Percentiles rank a stretch among this genome's conserved stretches.
These are phyloP conservation scores for Claviceps lovelessii DNA, from an alignment of 2,329 filamentous ascomycete genomes.

Conservation along the genomic window DNA sequence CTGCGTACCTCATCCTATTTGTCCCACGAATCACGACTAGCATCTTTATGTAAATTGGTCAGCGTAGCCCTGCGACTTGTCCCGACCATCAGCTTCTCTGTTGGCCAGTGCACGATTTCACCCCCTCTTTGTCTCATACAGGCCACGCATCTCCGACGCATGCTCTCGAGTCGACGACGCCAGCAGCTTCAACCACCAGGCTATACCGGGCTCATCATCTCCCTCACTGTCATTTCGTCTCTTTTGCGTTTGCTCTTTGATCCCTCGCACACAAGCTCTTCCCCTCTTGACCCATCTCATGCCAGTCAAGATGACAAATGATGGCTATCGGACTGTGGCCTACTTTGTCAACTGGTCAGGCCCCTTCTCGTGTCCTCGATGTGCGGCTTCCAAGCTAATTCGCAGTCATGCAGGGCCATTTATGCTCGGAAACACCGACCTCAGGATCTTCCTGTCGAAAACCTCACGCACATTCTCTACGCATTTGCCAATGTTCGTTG, in stretches of 20 bases:
- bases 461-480: constrained; percentile 81
- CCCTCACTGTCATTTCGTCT: neutral
- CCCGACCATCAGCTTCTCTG: neutral
- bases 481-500: constrained; percentile 75
- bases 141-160: neutral
- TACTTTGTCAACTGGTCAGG: constrained; percentile 58
- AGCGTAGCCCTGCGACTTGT: neutral
- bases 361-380: neutral
- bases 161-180: neutral
- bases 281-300: neutral
- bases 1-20: neutral
- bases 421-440: constrained; percentile 78
- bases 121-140: neutral
- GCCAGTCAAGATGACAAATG: constrained; percentile 5
- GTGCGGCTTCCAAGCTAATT: neutral
- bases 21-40: neutral
- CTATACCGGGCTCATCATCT: neutral
- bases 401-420: constrained; percentile 45
- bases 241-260: neutral
- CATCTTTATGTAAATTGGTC: neutral
- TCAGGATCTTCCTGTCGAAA: constrained; percentile 64
- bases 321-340: constrained; percentile 50
- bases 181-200: neutral
- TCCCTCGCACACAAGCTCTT: neutral
- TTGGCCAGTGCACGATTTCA: neutral